These are phyloP conservation scores for Gossypium australe DNA, from an alignment of 345 rosid species.

Conservation along the genomic window DNA sequence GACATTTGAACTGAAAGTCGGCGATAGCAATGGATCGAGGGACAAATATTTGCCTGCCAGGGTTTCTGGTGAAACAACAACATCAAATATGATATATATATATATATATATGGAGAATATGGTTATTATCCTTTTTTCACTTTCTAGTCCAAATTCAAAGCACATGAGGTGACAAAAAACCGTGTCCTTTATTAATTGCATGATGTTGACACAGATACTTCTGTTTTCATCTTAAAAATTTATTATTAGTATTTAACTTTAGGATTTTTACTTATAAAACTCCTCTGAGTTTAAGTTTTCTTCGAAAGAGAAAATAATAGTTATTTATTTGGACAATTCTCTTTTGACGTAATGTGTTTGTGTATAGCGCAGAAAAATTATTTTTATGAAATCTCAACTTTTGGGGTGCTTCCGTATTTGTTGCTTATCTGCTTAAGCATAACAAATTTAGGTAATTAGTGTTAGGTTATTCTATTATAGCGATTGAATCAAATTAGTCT, in stretches of 20 bases:
- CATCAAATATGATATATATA: not conserved
- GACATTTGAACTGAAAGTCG: slow-evolving; percentile 6
- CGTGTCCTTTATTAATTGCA: slow-evolving; percentile 6
- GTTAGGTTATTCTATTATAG: accelerated
- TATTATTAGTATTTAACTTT: not conserved
- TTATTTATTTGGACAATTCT: too few relatives aligned
- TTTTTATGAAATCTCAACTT: not conserved
- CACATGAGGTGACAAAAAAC: slow-evolving; percentile 25
- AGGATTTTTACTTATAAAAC: slow-evolving; percentile 10
- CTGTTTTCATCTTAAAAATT: not conserved
- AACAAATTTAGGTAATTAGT: not conserved
- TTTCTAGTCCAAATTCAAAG: slow-evolving; percentile 24
- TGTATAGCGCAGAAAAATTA: too few relatives aligned
- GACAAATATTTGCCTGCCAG: not conserved
- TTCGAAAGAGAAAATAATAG: not conserved
- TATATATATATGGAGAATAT: not conserved
- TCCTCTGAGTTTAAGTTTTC: slow-evolving; percentile 7
- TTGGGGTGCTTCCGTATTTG: slow-evolving; percentile 26
- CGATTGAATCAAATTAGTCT: too few relatives aligned
- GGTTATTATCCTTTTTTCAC: slow-evolving; percentile 6
- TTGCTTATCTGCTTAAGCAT: not conserved
- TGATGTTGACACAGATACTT: slow-evolving; percentile 25
- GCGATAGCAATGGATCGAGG: not conserved
- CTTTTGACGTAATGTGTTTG: too few relatives aligned
- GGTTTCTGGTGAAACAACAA: not conserved